Percentiles rank a stretch among this genome's conserved stretches.
Evolutionary conservation across 208 protist species (phyloP).

Genomic region (Dictyostelium gargantuum): DNA sequence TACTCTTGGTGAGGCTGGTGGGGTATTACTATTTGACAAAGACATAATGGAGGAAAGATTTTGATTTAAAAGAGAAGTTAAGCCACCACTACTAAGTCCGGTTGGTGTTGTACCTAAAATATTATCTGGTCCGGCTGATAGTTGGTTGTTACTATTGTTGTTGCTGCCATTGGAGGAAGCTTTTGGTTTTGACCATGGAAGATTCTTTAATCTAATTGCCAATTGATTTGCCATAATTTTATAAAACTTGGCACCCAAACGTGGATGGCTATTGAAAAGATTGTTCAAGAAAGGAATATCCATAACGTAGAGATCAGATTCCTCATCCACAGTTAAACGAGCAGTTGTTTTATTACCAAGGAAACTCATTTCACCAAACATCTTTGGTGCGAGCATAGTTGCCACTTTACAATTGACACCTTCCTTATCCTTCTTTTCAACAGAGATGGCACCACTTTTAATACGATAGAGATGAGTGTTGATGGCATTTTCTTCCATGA

Average conservation of each 20-base stretch:
- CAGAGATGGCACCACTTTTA: conserved; percentile 7
- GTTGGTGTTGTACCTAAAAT: not conserved
- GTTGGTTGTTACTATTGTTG: too few species aligned
- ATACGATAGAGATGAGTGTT: conserved; percentile 65
- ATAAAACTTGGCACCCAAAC: conserved; percentile 55
- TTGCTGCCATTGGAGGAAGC: not conserved
- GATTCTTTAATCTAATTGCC: conserved; percentile 53
- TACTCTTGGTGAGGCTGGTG: not conserved
- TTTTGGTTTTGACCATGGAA: conserved; percentile 7
- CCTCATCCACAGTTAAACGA: conserved; percentile 5
- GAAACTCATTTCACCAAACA: conserved; percentile 72
- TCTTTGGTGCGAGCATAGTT: conserved; percentile 32
- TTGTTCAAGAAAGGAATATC: conserved; percentile 66
- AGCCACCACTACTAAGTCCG: not conserved
- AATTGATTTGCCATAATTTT: conserved; percentile 65
- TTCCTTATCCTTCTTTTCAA: conserved; percentile 46
- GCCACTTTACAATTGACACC: not conserved
- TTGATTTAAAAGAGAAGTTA: not conserved
- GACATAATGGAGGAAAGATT: not conserved
- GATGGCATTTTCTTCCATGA: conserved; percentile 59
- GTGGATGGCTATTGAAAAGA: conserved; percentile 38
- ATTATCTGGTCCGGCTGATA: not conserved
- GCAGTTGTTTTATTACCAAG: conserved; percentile 63
- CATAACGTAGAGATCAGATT: conserved; percentile 59
- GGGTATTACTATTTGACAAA: not conserved